These are phyloP conservation scores for Boletus rubescentipes DNA, from an alignment of 768 basidiomycete genomes.

Conservation along the genomic window DNA sequence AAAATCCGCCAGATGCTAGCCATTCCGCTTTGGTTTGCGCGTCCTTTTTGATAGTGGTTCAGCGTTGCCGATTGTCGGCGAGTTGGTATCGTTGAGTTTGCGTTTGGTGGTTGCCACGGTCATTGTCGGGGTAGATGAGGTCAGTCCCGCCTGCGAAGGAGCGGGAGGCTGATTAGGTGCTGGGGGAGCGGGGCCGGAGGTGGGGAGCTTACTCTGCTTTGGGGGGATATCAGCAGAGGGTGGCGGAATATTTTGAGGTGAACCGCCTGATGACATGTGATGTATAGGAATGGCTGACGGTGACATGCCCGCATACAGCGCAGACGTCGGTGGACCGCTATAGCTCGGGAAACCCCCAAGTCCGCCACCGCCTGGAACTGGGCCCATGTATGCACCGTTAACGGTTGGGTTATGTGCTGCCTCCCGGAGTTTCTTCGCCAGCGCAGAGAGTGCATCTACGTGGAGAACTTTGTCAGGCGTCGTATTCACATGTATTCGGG, in stretches of 20 bases:
- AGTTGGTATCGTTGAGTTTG: conserved; percentile 46
- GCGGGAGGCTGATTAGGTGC: conserved; percentile 40
- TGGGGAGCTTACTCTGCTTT: conserved; percentile 64
- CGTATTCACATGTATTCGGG: conserved; percentile 26
- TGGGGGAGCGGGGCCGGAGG: conserved; percentile 40
- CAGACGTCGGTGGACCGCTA: conserved; percentile 35
- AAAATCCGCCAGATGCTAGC: conserved; percentile 36
- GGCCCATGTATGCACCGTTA: conserved; percentile 22
- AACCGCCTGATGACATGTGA: conserved; percentile 39
- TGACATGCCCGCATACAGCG: conserved; percentile 46
- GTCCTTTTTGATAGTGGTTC: conserved; percentile 52
- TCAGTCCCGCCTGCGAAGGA: conserved; percentile 42
- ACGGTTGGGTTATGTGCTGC: conserved; percentile 9
- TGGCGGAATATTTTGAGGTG: conserved; percentile 48
- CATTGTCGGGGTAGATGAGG: conserved; percentile 48
- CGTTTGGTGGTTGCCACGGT: conserved; percentile 53
- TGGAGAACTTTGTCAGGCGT: conserved; percentile 21
- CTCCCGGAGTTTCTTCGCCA: conserved; percentile 41
- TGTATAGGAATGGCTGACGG: conserved; percentile 47
- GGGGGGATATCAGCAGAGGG: conserved; percentile 54
- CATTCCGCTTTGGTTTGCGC: conserved; percentile 57
- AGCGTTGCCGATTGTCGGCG: conserved; percentile 49
- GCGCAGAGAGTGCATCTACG: conserved; percentile 44
- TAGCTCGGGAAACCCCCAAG: conserved; percentile 25
- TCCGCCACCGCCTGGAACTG: conserved; percentile 18